A percentile compares a stretch with the other conserved stretches of the same genome.
Evolutionary conservation across 176 grass and related monocot species (phyloP).

Genomic region (Paspalum vaginatum): DNA sequence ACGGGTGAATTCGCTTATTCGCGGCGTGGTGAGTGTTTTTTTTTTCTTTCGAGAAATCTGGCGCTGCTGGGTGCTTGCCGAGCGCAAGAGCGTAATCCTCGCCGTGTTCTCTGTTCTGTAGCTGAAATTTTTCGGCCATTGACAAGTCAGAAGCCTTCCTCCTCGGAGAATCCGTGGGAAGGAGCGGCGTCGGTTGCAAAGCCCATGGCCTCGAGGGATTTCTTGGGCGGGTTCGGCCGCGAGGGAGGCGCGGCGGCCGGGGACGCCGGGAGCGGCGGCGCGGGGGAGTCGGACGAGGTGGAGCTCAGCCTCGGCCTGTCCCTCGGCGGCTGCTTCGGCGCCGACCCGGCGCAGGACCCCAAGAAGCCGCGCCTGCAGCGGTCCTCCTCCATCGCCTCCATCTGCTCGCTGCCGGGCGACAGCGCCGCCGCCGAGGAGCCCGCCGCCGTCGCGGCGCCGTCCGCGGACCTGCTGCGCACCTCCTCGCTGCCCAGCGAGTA

Average conservation of each 20-base stretch:
- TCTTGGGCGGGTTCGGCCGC: constrained; percentile 62
- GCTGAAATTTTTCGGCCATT: background rate
- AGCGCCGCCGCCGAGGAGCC: constrained; percentile 11
- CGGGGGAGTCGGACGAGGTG: constrained; percentile 49
- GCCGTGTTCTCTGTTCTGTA: background rate
- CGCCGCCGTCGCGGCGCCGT: constrained; percentile 26
- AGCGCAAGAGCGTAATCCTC: background rate
- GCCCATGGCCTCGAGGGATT: constrained; percentile 56
- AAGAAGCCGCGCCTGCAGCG: constrained; percentile 58
- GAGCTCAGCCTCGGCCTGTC: constrained; percentile 88
- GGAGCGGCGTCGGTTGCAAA: background rate
- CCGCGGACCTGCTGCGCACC: constrained; percentile 56
- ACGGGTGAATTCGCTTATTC: constrained; percentile 13
- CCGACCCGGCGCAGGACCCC: constrained; percentile 58
- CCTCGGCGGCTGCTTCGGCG: constrained; percentile 74
- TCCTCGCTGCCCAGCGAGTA: constrained; percentile 72
- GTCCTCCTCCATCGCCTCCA: constrained; percentile 72
- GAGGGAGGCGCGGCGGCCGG: constrained; percentile 3
- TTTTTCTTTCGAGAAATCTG: constrained; percentile 13
- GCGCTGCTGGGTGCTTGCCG: constrained; percentile 4
- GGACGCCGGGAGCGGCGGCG: constrained; percentile 7
- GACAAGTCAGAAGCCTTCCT: constrained; percentile 14
- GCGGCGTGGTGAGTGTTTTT: background rate
- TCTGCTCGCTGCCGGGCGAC: constrained; percentile 42
- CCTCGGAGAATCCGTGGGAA: background rate